Evolutionary conservation across 2,329 filamentous ascomycete genomes (phyloP), one percentile per base, ranked within the genome.

Genomic region (Monosporascus sp.): DNA sequence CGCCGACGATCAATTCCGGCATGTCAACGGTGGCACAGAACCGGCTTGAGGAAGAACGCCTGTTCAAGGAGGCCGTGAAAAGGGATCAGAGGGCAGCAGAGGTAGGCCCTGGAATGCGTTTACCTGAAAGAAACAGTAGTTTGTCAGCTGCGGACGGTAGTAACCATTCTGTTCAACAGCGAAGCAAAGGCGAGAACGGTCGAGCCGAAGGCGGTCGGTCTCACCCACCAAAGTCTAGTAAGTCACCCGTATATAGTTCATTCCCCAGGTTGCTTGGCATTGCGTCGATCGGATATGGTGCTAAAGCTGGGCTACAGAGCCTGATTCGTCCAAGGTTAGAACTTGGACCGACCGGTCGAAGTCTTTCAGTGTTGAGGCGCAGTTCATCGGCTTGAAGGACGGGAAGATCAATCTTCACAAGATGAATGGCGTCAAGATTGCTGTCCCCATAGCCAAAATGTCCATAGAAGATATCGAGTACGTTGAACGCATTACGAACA

Each of bases 351-450:
- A 99, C 72, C 85, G 94, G 61, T 91, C 91, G 37, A 94, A 93
- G 64, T 93, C 92, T 1, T 99, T 99, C 74, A 97, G 91, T 63
- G 94, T 99, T 52, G 94, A 97, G 61, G 94, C 94, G 17, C 91
- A 99, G 69, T 99, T 97, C 66, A 84, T 99, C 50, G 93, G 91
- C 27, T 81, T 97, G 50, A 91, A 91, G 69, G 94, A 97, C 68
- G 91, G 92, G 59, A 97, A 97, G 72, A 95, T 99, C 60, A 95
- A 99, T 71, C 78, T 99, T 22, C 94, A 99, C 77, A 99, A 99
- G 76, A 82, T 91, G 73, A 99, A 99, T 68, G 94, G 94, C 38
- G 91, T 99, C 64, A 97, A 97, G 73, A 99, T 99, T 71, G 94
- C 94, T 8, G 94, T 99, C 4, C 94, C 94, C 2, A 84, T 97